These are phyloP conservation scores for Trichosporon ovoides DNA, from an alignment of 1,284 basidiomycete genomes.

Conservation along the genomic window DNA sequence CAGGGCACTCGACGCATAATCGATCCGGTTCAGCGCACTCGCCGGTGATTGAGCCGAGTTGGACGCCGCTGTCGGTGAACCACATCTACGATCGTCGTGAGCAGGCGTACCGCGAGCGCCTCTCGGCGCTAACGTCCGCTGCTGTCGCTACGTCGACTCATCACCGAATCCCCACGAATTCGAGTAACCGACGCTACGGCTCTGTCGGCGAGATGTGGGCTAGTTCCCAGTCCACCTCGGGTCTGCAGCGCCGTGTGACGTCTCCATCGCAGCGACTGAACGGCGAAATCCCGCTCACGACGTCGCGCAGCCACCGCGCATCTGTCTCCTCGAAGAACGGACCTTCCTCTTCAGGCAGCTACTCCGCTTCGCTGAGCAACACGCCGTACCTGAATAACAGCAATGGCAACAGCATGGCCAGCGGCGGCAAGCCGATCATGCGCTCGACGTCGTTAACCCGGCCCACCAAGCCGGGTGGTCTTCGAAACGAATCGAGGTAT, in stretches of 20 bases:
- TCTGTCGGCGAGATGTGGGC: background rate
- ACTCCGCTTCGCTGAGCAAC: background rate
- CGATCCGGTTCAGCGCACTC: background rate
- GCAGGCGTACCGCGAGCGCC: constrained; percentile 42
- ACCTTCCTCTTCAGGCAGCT: background rate
- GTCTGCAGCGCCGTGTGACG: background rate
- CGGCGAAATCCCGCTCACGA: background rate
- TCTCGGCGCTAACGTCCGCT: constrained; percentile 29
- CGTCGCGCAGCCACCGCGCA: too few species aligned
- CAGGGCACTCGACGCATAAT: background rate
- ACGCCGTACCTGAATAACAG: background rate
- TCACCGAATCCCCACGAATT: background rate
- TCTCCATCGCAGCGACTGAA: background rate
- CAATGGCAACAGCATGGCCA: constrained; percentile 1
- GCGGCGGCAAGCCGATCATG: constrained; percentile 4
- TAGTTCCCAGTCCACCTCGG: background rate
- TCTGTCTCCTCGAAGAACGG: background rate
- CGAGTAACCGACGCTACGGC: background rate
- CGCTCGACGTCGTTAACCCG: background rate
- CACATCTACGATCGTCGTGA: constrained; percentile 47
- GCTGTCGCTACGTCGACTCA: background rate
- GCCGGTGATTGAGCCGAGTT: constrained; percentile 18
- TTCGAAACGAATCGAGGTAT: background rate
- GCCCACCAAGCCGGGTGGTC: background rate
- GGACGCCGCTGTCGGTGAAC: constrained; percentile 33